These are phyloP conservation scores for Barnettozyma pratensis DNA, from an alignment of 805 yeast genomes.

Conservation along the genomic window DNA sequence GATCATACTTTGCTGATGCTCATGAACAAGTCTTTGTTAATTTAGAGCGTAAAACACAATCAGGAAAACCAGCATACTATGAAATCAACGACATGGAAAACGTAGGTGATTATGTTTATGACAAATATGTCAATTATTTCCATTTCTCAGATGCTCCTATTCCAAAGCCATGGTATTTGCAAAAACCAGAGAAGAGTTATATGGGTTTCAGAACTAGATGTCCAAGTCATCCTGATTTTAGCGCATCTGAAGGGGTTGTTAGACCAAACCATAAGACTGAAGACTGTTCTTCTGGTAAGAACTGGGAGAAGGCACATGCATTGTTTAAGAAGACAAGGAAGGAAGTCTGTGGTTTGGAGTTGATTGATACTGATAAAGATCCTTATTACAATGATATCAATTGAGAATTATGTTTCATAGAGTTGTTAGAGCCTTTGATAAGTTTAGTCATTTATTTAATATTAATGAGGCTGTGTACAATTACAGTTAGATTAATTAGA, in stretches of 20 bases:
- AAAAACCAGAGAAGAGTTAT: slow-evolving; percentile 8
- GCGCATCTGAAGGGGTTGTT: background rate
- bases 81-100: slow-evolving; percentile 10
- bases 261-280: slow-evolving; percentile 2
- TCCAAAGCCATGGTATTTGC: slow-evolving; percentile 58
- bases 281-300: slow-evolving; percentile 19
- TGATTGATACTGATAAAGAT: slow-evolving; percentile 12
- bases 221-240: slow-evolving; percentile 11
- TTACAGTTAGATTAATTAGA: no score
- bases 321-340: slow-evolving; percentile 14
- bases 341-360: slow-evolving; percentile 20
- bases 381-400: slow-evolving; percentile 11
- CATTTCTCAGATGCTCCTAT: slow-evolving; percentile 67
- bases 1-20: slow-evolving; percentile 38
- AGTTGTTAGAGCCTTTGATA: no score
- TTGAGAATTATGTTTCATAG: no score
- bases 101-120: slow-evolving; percentile 12
- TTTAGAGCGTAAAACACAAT: background rate
- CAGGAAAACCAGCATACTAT: slow-evolving; percentile 10
- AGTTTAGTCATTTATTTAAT: no score
- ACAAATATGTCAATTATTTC: slow-evolving; percentile 36
- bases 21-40: slow-evolving; percentile 28
- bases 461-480: no score
- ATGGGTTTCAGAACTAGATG: slow-evolving; percentile 16
- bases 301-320: slow-evolving; percentile 17